These are phyloP conservation scores for Fonsecaea multimorphosa DNA, from an alignment of 2,329 filamentous ascomycete species.

Conservation along the genomic window DNA sequence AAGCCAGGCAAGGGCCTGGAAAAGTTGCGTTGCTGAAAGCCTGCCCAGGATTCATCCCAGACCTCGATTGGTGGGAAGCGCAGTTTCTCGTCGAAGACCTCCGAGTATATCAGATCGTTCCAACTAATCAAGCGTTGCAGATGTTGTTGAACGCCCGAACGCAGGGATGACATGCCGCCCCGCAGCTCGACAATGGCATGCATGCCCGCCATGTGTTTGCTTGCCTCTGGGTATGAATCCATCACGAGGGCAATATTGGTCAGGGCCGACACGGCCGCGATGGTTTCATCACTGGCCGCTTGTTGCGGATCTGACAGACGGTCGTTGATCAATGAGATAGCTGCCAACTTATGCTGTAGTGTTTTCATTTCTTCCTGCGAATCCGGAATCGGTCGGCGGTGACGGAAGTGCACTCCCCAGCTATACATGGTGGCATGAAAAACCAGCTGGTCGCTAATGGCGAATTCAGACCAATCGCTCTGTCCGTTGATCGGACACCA, in stretches of 20 bases:
- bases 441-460: slow-evolving; percentile 27
- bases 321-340: slow-evolving; percentile 30
- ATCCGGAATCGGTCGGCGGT: neutral
- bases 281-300: slow-evolving; percentile 22
- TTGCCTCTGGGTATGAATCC: slow-evolving; percentile 26
- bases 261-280: slow-evolving; percentile 29
- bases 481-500: slow-evolving; percentile 34
- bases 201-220: slow-evolving; percentile 30
- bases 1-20: slow-evolving; percentile 20
- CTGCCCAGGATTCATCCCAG: slow-evolving; percentile 30
- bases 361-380: slow-evolving; percentile 20
- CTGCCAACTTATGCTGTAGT: slow-evolving; percentile 27
- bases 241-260: slow-evolving; percentile 28
- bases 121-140: slow-evolving; percentile 29
- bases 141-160: slow-evolving; percentile 23
- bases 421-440: slow-evolving; percentile 32
- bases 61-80: slow-evolving; percentile 22
- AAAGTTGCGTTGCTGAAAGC: slow-evolving; percentile 3
- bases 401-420: slow-evolving; percentile 26
- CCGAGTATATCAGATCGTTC: slow-evolving; percentile 31
- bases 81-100: slow-evolving; percentile 28
- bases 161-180: slow-evolving; percentile 22
- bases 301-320: slow-evolving; percentile 20
- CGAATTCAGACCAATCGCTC: slow-evolving; percentile 24
- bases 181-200: slow-evolving; percentile 23